phyloP scores from a whole-genome alignment of 2,329 filamentous ascomycete genomes.

The Chrysoporthe austroafricana region DNA sequence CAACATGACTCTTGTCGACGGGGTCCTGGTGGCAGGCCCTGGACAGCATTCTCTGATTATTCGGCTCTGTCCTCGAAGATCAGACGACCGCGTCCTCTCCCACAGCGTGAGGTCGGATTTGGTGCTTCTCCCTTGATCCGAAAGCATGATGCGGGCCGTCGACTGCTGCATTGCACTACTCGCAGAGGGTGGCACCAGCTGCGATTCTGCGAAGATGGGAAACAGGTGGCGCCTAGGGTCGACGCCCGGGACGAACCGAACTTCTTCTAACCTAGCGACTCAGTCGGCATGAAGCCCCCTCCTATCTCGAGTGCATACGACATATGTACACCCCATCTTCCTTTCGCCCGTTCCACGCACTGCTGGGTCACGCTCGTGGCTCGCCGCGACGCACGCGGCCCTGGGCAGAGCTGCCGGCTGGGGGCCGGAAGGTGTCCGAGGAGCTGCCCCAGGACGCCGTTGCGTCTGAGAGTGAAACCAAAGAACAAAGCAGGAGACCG shows the following conservation, averaged over 20 bases:
- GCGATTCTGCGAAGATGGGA: background rate
- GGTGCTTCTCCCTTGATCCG: slow-evolving; percentile 6
- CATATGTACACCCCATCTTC: slow-evolving; percentile 3
- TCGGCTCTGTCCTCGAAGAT: background rate
- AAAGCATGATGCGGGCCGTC: slow-evolving; percentile 10
- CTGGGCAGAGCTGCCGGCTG: too few relatives aligned
- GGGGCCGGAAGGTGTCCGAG: too few relatives aligned
- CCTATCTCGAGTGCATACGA: slow-evolving; percentile 8
- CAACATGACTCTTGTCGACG: background rate
- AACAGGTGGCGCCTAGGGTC: background rate
- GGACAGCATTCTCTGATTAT: background rate
- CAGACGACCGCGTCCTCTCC: background rate
- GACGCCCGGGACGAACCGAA: background rate
- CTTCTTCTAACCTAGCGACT: background rate
- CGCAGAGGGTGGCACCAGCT: background rate
- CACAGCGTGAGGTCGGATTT: background rate
- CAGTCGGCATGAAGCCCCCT: background rate
- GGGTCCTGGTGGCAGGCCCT: too few relatives aligned
- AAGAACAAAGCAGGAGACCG: too few relatives aligned
- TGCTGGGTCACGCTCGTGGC: too few relatives aligned
- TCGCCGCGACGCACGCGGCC: too few relatives aligned
- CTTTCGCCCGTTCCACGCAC: background rate
- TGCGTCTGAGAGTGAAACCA: too few relatives aligned
- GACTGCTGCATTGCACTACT: slow-evolving; percentile 16
- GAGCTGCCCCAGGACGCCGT: too few relatives aligned